Conservation (phyloP, 1,284 basidiomycete genomes). For the Golubevia pallescens region DNA sequence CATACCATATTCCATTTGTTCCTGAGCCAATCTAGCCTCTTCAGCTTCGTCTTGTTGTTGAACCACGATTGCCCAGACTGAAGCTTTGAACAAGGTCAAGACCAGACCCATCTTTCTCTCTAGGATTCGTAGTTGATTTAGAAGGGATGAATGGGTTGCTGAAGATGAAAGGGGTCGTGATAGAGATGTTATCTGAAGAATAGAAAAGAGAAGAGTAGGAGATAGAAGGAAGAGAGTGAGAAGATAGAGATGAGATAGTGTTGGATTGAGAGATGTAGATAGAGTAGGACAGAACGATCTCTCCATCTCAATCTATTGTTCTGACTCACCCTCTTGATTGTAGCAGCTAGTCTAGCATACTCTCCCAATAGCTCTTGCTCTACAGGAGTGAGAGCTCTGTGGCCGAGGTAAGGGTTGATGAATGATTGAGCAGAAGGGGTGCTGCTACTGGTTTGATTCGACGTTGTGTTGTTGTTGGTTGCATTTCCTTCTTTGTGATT, state of each 20-base stretch:
- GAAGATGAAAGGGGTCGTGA: no score
- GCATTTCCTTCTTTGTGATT: no score
- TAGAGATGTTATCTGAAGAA: no score
- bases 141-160: conserved; percentile 77
- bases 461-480: no score
- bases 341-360: conserved; percentile 52
- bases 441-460: no score
- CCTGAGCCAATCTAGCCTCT: conserved; percentile 5
- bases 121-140: conserved; percentile 79
- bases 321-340: conserved; percentile 40
- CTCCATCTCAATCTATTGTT: not conserved
- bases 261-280: no score
- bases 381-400: conserved; percentile 32
- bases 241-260: no score
- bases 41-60: conserved; percentile 55
- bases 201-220: not conserved
- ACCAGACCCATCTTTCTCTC: conserved; percentile 96
- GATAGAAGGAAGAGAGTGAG: not conserved
- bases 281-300: not conserved
- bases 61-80: conserved; percentile 64
- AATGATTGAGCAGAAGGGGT: conserved; percentile 11
- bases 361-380: conserved; percentile 55
- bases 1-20: no score
- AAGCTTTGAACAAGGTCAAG: conserved; percentile 74
- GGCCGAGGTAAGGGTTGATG: conserved; percentile 51